Conservation (phyloP, 768 basidiomycete species). For the Pluteus cervinus region DNA sequence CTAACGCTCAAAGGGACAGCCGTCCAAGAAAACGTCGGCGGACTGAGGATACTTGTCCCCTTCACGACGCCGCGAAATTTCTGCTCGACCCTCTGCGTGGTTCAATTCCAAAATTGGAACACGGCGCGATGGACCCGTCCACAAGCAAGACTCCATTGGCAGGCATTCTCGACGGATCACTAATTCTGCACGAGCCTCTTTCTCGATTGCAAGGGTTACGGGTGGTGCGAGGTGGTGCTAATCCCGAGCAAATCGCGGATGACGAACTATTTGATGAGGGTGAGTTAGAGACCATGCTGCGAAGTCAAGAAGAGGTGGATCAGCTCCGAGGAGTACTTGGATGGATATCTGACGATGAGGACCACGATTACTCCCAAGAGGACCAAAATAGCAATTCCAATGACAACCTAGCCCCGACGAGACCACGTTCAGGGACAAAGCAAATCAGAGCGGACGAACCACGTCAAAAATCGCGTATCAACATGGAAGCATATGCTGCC, state of each 20-base stretch:
- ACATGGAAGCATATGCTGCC: slow-evolving; percentile 2
- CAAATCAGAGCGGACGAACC: background rate
- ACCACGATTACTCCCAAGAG: slow-evolving; percentile 8
- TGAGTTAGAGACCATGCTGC: slow-evolving; percentile 58
- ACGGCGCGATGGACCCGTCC: slow-evolving; percentile 6
- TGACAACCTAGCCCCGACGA: too few relatives aligned
- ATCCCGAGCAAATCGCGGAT: slow-evolving; percentile 46
- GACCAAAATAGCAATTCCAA: slow-evolving; percentile 5
- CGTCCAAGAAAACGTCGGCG: slow-evolving; percentile 23
- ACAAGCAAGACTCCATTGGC: slow-evolving; percentile 30
- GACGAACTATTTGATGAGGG: slow-evolving; percentile 68
- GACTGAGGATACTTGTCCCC: slow-evolving; percentile 15
- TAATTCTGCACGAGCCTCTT: slow-evolving; percentile 28
- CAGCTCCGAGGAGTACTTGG: slow-evolving; percentile 28
- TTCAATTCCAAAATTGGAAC: slow-evolving; percentile 8
- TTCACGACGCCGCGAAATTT: slow-evolving; percentile 46
- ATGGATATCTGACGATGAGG: slow-evolving; percentile 13
- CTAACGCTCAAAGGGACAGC: background rate
- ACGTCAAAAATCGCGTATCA: slow-evolving; percentile 5
- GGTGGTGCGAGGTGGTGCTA: slow-evolving; percentile 50
- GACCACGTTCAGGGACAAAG: background rate
- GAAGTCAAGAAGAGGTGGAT: slow-evolving; percentile 47
- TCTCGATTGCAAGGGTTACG: slow-evolving; percentile 65
- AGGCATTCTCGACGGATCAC: slow-evolving; percentile 44
- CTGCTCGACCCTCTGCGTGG: slow-evolving; percentile 51